Conservation (phyloP, 352 stramenopile species). For the Phytophthora pluvialis region DNA sequence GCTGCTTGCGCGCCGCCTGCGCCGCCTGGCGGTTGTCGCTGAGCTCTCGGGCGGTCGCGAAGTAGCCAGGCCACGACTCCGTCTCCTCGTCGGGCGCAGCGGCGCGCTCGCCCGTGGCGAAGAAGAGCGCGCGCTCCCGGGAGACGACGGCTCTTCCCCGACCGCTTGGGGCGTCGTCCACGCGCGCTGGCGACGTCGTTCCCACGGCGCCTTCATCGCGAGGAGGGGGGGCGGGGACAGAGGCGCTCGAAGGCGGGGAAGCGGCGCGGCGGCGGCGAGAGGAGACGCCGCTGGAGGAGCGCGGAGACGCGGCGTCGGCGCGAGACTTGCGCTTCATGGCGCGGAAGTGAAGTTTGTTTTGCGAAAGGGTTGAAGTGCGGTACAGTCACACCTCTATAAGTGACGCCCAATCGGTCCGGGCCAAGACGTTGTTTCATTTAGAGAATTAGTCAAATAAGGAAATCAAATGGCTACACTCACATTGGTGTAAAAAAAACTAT, state of each 20-base stretch:
- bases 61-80: slow-evolving; percentile 85
- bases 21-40: slow-evolving; percentile 66
- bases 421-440: slow-evolving; percentile 11
- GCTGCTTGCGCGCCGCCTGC: slow-evolving; percentile 60
- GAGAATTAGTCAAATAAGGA: slow-evolving; percentile 10
- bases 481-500: too few relatives aligned
- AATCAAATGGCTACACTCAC: neutral
- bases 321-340: slow-evolving; percentile 42
- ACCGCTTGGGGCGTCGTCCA: slow-evolving; percentile 8
- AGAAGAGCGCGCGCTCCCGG: slow-evolving; percentile 54
- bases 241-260: neutral
- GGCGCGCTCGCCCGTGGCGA: slow-evolving; percentile 44
- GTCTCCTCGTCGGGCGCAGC: slow-evolving; percentile 5
- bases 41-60: slow-evolving; percentile 66
- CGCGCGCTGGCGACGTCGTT: neutral
- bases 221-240: neutral
- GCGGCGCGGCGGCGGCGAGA: slow-evolving; percentile 11
- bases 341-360: slow-evolving; percentile 24
- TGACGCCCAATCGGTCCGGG: neutral
- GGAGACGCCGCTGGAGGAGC: neutral
- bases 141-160: slow-evolving; percentile 42
- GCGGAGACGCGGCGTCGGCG: slow-evolving; percentile 7
- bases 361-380: slow-evolving; percentile 14
- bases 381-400: slow-evolving; percentile 55
- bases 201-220: neutral